phyloP scores from a whole-genome alignment of 2,329 filamentous ascomycete genomes.

The Chrysosphaeria jannelii region DNA sequence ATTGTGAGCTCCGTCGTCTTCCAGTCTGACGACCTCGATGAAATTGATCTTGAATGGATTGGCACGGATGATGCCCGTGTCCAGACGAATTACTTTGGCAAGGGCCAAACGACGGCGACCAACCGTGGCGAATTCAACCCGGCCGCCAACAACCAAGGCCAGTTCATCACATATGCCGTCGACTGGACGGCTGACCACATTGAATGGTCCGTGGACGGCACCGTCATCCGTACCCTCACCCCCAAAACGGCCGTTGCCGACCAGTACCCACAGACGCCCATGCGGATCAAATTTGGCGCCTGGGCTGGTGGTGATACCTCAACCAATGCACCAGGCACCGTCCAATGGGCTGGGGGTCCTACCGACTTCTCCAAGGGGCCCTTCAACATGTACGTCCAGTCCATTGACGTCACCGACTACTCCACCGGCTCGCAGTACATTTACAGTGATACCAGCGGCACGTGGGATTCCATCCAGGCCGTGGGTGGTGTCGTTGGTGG shows the following conservation, averaged over 20 bases:
- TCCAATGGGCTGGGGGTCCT: constrained; percentile 63
- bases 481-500: constrained; percentile 51
- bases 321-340: constrained; percentile 49
- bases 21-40: constrained; percentile 73
- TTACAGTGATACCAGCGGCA: constrained; percentile 51
- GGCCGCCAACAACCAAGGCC: constrained; percentile 34
- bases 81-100: constrained; percentile 95
- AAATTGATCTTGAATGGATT: constrained; percentile 95
- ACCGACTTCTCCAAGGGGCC: constrained; percentile 65
- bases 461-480: constrained; percentile 55
- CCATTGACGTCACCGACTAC: constrained; percentile 58
- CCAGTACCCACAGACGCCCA: constrained; percentile 85
- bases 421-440: constrained; percentile 66
- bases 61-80: constrained; percentile 47
- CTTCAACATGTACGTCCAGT: constrained; percentile 61
- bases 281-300: constrained; percentile 73
- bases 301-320: constrained; percentile 70
- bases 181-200: constrained; percentile 76
- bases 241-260: constrained; percentile 31
- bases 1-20: constrained; percentile 85
- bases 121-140: constrained; percentile 63
- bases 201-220: constrained; percentile 60
- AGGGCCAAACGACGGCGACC: constrained; percentile 60
- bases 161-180: constrained; percentile 63
- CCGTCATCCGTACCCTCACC: constrained; percentile 44